A percentile compares a stretch with the other conserved stretches of the same genome.
Conservation (phyloP, 352 stramenopile species). For the Salisapilia sapeloensis region DNA sequence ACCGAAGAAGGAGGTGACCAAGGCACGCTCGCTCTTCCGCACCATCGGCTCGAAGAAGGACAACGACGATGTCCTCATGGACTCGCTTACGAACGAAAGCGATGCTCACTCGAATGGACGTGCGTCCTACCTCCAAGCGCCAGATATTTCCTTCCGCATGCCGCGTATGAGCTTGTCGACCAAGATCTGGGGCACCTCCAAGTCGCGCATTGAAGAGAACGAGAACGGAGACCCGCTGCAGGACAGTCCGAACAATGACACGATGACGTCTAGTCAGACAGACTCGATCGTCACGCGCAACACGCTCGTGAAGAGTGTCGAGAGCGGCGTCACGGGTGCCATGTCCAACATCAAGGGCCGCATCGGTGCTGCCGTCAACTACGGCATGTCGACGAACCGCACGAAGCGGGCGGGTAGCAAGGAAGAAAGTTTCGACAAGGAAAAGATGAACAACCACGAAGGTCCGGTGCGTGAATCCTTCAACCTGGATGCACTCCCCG, state of each 20-base stretch:
- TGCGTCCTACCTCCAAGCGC: slow-evolving; percentile 29
- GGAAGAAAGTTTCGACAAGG: slow-evolving; percentile 6
- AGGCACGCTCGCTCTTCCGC: slow-evolving; percentile 68
- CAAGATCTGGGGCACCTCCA: slow-evolving; percentile 52
- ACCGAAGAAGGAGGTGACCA: slow-evolving; percentile 28
- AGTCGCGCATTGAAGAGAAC: slow-evolving; percentile 27
- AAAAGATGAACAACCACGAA: slow-evolving; percentile 9
- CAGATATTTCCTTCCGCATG: slow-evolving; percentile 55
- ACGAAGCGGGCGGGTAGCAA: slow-evolving; percentile 49
- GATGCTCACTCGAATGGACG: slow-evolving; percentile 39
- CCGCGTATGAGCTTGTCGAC: slow-evolving; percentile 35
- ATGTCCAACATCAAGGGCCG: slow-evolving; percentile 72
- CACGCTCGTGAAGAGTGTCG: slow-evolving; percentile 65
- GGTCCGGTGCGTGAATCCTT: slow-evolving; percentile 62
- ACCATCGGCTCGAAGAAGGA: slow-evolving; percentile 77
- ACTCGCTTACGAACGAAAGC: slow-evolving; percentile 66
- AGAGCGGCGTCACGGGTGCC: slow-evolving; percentile 41
- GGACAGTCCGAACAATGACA: slow-evolving; percentile 13
- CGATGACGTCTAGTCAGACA: slow-evolving; percentile 18
- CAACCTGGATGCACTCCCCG: slow-evolving; percentile 65
- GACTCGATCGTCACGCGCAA: slow-evolving; percentile 37
- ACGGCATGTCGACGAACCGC: slow-evolving; percentile 23
- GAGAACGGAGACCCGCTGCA: slow-evolving; percentile 23
- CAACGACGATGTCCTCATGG: slow-evolving; percentile 37
- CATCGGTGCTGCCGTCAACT: slow-evolving; percentile 63